Evolutionary conservation across 2,329 filamentous ascomycete species (phyloP).

Genomic region (Eutypa lata): DNA sequence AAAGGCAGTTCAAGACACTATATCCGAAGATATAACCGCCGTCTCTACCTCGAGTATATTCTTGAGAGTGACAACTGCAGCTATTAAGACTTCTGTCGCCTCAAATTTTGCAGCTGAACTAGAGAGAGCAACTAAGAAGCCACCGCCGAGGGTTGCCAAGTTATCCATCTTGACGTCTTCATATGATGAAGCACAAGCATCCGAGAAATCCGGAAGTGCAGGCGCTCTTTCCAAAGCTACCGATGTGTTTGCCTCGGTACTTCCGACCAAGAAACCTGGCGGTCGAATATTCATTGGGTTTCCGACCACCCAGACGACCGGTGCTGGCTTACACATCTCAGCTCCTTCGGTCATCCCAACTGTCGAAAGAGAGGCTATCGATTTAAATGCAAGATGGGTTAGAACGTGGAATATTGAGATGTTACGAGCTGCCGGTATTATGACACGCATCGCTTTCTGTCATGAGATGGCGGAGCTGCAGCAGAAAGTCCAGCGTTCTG

Average conservation of each 20-base stretch:
- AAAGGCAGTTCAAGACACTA: constrained; percentile 56
- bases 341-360: constrained; percentile 96
- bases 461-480: constrained; percentile 82
- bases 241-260: constrained; percentile 85
- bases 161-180: constrained; percentile 88
- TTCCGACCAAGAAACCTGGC: constrained; percentile 77
- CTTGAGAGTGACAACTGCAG: constrained; percentile 80
- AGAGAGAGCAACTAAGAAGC: constrained; percentile 94
- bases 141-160: constrained; percentile 82
- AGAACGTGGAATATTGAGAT: constrained; percentile 95
- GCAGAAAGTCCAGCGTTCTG: constrained; percentile 50
- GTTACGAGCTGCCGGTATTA: constrained; percentile 84
- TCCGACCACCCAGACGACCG: constrained; percentile 94
- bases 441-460: constrained; percentile 81
- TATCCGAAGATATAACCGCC: constrained; percentile 69
- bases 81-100: constrained; percentile 72
- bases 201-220: constrained; percentile 49
- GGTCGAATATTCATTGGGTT: constrained; percentile 97
- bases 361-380: constrained; percentile 93
- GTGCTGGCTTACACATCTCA: constrained; percentile 88
- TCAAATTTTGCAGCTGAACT: constrained; percentile 76
- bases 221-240: constrained; percentile 53
- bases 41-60: constrained; percentile 78
- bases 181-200: constrained; percentile 74
- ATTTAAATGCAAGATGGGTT: constrained; percentile 92